Conservation (phyloP, 352 stramenopile genomes). For the Globisporangium polare region DNA sequence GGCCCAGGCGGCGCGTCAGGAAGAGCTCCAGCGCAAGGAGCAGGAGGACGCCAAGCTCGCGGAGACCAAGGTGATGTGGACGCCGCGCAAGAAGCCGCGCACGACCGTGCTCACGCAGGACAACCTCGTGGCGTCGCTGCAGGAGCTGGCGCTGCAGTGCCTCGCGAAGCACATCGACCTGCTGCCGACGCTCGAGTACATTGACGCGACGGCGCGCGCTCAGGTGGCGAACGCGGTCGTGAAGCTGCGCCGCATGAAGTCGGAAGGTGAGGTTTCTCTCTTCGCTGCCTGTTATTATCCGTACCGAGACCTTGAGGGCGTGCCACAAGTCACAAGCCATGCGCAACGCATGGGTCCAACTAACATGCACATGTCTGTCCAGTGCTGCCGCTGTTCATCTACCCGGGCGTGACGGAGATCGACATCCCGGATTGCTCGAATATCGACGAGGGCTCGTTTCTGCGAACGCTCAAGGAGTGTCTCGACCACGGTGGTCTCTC, state of each 20-base stretch:
- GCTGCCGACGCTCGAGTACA: slow-evolving; percentile 65
- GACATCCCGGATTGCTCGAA: slow-evolving; percentile 80
- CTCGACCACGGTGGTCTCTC: slow-evolving; percentile 32
- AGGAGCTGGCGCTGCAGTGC: slow-evolving; percentile 48
- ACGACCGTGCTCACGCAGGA: slow-evolving; percentile 43
- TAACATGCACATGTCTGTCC: not conserved
- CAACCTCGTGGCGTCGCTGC: slow-evolving; percentile 41
- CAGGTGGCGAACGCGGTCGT: slow-evolving; percentile 54
- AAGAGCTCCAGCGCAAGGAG: slow-evolving; percentile 41
- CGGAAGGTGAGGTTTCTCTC: slow-evolving; percentile 26
- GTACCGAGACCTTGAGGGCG: not conserved
- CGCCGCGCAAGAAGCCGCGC: slow-evolving; percentile 46
- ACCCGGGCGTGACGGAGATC: slow-evolving; percentile 75
- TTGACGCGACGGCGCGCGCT: slow-evolving; percentile 58
- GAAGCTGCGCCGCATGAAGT: slow-evolving; percentile 52
- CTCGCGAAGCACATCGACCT: slow-evolving; percentile 64
- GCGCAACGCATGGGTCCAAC: not conserved
- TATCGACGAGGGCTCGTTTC: slow-evolving; percentile 66
- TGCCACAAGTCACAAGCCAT: not conserved
- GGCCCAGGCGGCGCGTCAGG: slow-evolving; percentile 52
- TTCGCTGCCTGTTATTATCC: not conserved
- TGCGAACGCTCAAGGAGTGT: slow-evolving; percentile 51
- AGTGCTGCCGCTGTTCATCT: slow-evolving; percentile 81
- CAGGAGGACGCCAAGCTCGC: slow-evolving; percentile 16
- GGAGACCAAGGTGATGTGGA: slow-evolving; percentile 31